Evolutionary conservation across 345 rosid genomes (phyloP).

Genomic region (Eucalyptus curtisii): DNA sequence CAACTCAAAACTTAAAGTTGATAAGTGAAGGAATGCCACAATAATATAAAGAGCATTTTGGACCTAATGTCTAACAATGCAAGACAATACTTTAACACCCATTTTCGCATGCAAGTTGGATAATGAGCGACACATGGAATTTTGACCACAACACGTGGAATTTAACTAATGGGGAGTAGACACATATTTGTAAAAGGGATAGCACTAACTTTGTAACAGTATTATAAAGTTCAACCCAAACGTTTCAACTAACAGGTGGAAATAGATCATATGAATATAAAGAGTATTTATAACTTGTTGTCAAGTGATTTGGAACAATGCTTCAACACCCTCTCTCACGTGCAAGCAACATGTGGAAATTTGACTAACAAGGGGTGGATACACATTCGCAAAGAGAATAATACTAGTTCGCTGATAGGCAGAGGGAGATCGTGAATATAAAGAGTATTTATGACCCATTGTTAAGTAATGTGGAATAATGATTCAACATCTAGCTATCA

Average conservation of each 20-base stretch:
- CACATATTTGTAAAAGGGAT: neutral
- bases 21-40: neutral
- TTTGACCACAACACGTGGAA: neutral
- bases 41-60: neutral
- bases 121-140: neutral
- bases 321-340: neutral
- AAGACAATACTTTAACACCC: neutral
- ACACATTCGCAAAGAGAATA: too few relatives aligned
- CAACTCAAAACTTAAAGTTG: neutral
- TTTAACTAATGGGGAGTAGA: neutral
- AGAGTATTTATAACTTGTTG: neutral
- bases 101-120: too few relatives aligned
- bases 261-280: neutral
- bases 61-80: accelerated
- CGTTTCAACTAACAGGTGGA: accelerated
- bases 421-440: neutral
- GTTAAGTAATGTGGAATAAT: neutral
- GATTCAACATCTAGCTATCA: neutral
- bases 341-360: too few relatives aligned
- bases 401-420: neutral
- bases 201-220: neutral
- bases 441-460: neutral
- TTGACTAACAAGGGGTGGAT: too few relatives aligned
- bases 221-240: neutral
- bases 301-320: neutral